phyloP scores from a whole-genome alignment of 768 basidiomycete genomes.

The Lactifluus subvellereus region DNA sequence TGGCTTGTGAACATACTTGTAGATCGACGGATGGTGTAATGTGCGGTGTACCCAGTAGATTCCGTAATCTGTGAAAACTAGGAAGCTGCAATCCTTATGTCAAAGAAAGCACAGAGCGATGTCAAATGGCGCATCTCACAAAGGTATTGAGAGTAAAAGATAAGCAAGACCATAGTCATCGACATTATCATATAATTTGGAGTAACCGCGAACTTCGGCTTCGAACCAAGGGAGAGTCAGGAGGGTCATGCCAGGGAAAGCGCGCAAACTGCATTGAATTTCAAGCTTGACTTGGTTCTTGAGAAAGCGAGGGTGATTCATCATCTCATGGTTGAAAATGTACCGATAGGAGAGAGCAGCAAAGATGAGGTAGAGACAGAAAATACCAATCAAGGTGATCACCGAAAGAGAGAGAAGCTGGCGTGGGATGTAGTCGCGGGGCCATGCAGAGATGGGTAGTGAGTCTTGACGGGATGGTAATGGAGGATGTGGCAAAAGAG shows the following conservation, averaged over 20 bases:
- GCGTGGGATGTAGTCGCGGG: constrained; percentile 74
- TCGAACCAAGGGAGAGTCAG: constrained; percentile 93
- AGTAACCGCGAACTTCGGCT: constrained; percentile 83
- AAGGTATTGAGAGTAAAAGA: constrained; percentile 55
- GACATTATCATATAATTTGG: constrained; percentile 69
- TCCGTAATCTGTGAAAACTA: constrained; percentile 84
- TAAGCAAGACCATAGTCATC: constrained; percentile 78
- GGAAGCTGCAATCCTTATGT: constrained; percentile 44
- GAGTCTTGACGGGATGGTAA: constrained; percentile 32
- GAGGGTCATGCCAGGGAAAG: constrained; percentile 78
- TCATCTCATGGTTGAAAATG: constrained; percentile 95
- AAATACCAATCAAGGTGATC: constrained; percentile 77
- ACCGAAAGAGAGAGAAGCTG: constrained; percentile 66
- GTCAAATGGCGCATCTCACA: constrained; percentile 42
- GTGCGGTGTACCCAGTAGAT: constrained; percentile 97
- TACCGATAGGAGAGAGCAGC: constrained; percentile 76
- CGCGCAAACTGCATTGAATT: constrained; percentile 64
- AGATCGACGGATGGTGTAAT: constrained; percentile 78
- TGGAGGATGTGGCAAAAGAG: constrained; percentile 53
- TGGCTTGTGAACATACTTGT: constrained; percentile 92
- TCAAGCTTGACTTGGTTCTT: constrained; percentile 81
- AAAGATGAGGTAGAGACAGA: constrained; percentile 82
- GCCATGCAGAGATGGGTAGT: constrained; percentile 62
- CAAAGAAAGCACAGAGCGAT: background rate
- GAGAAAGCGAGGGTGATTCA: constrained; percentile 89